These are phyloP conservation scores for Nothophaeocryptopus gaeumannii DNA, from an alignment of 2,329 filamentous ascomycete species.

Conservation along the genomic window DNA sequence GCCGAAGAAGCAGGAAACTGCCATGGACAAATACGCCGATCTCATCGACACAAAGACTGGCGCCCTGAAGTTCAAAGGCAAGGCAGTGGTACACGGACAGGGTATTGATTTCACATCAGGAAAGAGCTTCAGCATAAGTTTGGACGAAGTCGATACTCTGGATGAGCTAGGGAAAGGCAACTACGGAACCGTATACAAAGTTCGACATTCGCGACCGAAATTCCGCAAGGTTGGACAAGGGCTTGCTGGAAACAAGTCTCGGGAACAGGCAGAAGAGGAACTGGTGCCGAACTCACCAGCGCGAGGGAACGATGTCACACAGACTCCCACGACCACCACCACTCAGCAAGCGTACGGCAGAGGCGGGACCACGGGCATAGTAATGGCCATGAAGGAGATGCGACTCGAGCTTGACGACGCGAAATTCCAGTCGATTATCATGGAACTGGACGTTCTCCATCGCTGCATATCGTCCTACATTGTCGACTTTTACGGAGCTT, in stretches of 20 bases:
- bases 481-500: slow-evolving; percentile 97
- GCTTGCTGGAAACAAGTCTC: slow-evolving; percentile 57
- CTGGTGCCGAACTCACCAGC: slow-evolving; percentile 24
- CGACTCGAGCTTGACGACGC: slow-evolving; percentile 91
- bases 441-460: slow-evolving; percentile 94
- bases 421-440: slow-evolving; percentile 95
- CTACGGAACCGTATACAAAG: slow-evolving; percentile 97
- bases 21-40: slow-evolving; percentile 67
- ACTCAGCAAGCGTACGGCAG: slow-evolving; percentile 22
- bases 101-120: slow-evolving; percentile 92
- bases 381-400: slow-evolving; percentile 99
- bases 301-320: slow-evolving; percentile 32
- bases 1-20: slow-evolving; percentile 30
- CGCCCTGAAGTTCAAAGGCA: slow-evolving; percentile 87
- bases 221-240: slow-evolving; percentile 61
- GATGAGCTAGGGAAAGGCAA: slow-evolving; percentile 97
- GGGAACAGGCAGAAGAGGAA: slow-evolving; percentile 28
- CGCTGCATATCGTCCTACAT: slow-evolving; percentile 94
- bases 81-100: slow-evolving; percentile 81
- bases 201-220: slow-evolving; percentile 73
- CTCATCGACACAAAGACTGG: slow-evolving; percentile 90
- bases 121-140: slow-evolving; percentile 84
- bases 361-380: slow-evolving; percentile 64
- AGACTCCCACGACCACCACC: slow-evolving; percentile 19
- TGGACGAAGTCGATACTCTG: slow-evolving; percentile 90